These are phyloP conservation scores for Gilbertella persicaria DNA, from an alignment of 371 early-diverging fungal species.

Conservation along the genomic window DNA sequence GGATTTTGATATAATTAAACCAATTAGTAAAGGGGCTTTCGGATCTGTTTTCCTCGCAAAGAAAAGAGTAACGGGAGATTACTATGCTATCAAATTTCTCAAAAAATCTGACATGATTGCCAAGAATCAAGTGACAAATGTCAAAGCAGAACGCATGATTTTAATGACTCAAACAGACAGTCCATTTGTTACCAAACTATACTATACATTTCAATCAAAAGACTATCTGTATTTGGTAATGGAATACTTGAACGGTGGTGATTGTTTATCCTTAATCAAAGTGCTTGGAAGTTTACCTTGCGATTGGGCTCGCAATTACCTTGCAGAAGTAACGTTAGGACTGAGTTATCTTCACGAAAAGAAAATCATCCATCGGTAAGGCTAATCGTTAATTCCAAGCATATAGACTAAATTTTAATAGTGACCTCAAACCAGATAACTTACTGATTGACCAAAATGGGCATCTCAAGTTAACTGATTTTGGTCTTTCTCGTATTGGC, in stretches of 20 bases:
- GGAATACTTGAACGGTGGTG: conserved; percentile 97
- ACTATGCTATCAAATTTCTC: conserved; percentile 89
- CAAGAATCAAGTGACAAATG: conserved; percentile 90
- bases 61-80: conserved; percentile 83
- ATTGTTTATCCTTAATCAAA: conserved; percentile 91
- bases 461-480: conserved; percentile 93
- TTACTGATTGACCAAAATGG: conserved; percentile 89
- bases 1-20: conserved; percentile 91
- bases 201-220: conserved; percentile 91
- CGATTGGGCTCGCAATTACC: conserved; percentile 90
- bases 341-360: conserved; percentile 89
- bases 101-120: conserved; percentile 90
- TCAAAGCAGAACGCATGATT: conserved; percentile 88
- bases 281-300: conserved; percentile 84
- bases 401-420: conserved; percentile 22
- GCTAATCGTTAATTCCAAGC: not conserved
- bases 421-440: conserved; percentile 92
- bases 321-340: conserved; percentile 92
- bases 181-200: conserved; percentile 93
- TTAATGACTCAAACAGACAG: conserved; percentile 83
- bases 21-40: conserved; percentile 91
- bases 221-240: conserved; percentile 93
- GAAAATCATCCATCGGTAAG: conserved; percentile 83
- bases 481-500: conserved; percentile 90
- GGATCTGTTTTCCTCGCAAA: conserved; percentile 89